phyloP scores from a whole-genome alignment of 2,329 filamentous ascomycete genomes.

The Penicillium expansum region DNA sequence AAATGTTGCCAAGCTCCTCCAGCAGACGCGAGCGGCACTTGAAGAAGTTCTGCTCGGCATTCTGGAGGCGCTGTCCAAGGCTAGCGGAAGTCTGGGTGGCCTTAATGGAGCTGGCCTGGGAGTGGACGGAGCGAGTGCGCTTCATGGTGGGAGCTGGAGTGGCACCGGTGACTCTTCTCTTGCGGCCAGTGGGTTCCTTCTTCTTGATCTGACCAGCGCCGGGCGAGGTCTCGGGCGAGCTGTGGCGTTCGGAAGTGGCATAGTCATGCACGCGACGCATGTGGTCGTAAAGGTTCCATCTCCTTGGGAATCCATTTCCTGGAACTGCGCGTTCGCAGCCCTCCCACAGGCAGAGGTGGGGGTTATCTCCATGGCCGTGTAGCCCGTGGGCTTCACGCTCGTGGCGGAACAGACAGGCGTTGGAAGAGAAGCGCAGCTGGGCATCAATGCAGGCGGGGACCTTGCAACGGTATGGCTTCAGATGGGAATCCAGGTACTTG shows the following conservation, averaged over 20 bases:
- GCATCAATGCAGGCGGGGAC: conserved; percentile 76
- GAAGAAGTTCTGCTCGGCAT: conserved; percentile 43
- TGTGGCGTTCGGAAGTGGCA: conserved; percentile 43
- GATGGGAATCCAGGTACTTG: conserved; percentile 95
- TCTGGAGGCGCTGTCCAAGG: conserved; percentile 42
- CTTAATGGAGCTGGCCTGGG: conserved; percentile 36
- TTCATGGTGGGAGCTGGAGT: conserved; percentile 43
- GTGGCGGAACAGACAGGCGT: conserved; percentile 88
- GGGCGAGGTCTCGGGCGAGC: conserved; percentile 42
- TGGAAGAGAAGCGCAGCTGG: conserved; percentile 90
- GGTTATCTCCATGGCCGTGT: conserved; percentile 91
- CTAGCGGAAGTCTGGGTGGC: conserved; percentile 34
- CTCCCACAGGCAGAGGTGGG: conserved; percentile 81
- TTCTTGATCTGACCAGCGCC: conserved; percentile 36
- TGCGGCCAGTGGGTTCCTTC: conserved; percentile 40
- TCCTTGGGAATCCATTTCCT: conserved; percentile 87
- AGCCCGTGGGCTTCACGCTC: conserved; percentile 94
- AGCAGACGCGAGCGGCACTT: conserved; percentile 41
- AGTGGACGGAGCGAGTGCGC: conserved; percentile 41
- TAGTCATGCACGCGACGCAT: conserved; percentile 89
- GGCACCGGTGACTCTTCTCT: conserved; percentile 40
- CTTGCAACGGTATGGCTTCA: conserved; percentile 97
- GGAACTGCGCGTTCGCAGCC: conserved; percentile 79
- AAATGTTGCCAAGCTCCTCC: conserved; percentile 40
- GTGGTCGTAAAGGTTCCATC: conserved; percentile 95